phyloP scores from a whole-genome alignment of 495 filamentous ascomycete genomes.

The Trichodelitschia bisporula region DNA sequence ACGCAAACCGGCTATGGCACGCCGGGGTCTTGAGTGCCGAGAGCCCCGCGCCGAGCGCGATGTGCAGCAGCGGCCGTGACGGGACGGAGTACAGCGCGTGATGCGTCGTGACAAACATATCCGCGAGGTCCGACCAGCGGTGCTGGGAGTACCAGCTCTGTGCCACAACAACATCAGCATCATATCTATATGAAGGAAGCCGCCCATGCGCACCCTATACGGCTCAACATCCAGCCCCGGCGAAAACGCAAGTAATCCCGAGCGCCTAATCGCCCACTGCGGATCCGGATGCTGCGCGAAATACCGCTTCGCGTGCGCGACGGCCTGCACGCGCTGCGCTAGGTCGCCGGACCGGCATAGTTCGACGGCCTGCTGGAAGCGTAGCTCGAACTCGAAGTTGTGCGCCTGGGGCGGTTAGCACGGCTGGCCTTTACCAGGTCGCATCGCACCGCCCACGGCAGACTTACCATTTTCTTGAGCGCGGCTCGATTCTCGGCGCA shows the following conservation, averaged over 20 bases:
- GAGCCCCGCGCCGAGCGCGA: slow-evolving; percentile 72
- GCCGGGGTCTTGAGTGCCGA: slow-evolving; percentile 90
- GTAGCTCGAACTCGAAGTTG: slow-evolving; percentile 76
- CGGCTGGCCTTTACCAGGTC: not conserved
- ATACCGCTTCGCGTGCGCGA: slow-evolving; percentile 55
- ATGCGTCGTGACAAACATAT: slow-evolving; percentile 65
- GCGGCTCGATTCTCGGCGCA: slow-evolving; percentile 78
- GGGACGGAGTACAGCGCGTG: slow-evolving; percentile 73
- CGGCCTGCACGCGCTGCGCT: slow-evolving; percentile 45
- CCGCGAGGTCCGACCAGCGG: slow-evolving; percentile 55
- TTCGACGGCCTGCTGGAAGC: slow-evolving; percentile 92
- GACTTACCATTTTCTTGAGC: slow-evolving; percentile 40
- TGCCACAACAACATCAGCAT: slow-evolving; percentile 3
- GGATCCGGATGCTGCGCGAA: slow-evolving; percentile 39
- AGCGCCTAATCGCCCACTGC: slow-evolving; percentile 39
- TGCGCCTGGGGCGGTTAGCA: slow-evolving; percentile 26
- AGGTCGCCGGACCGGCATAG: slow-evolving; percentile 40
- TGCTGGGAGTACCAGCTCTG: slow-evolving; percentile 45
- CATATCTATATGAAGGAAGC: slow-evolving; percentile 1
- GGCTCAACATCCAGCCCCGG: slow-evolving; percentile 34
- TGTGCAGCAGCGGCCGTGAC: slow-evolving; percentile 61
- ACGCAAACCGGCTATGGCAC: too few relatives aligned
- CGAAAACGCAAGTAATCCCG: slow-evolving; percentile 51
- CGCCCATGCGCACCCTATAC: slow-evolving; percentile 27
- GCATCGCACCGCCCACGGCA: not conserved